These are phyloP conservation scores for Nicotiana paniculata DNA, from an alignment of 257 asterid genomes.

Conservation along the genomic window DNA sequence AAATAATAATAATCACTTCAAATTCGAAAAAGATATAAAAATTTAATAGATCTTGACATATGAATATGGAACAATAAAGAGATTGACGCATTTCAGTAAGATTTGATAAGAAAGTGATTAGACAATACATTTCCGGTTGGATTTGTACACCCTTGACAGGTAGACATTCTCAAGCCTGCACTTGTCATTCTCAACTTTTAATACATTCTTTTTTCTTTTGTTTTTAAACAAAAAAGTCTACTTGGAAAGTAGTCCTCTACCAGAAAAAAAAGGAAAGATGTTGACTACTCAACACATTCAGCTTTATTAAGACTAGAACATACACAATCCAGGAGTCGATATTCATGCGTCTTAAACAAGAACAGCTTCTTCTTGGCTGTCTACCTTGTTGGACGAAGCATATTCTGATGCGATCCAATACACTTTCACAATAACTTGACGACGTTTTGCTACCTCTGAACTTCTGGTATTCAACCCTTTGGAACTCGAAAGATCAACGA, in stretches of 20 bases:
- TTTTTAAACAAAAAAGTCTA: too few species aligned
- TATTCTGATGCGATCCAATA: not conserved
- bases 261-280: not conserved
- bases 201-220: not conserved
- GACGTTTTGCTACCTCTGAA: not conserved
- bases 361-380: not conserved
- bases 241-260: not conserved
- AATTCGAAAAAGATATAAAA: too few species aligned
- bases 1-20: too few species aligned
- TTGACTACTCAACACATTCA: not conserved
- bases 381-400: not conserved
- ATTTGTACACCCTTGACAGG: too few species aligned
- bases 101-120: too few species aligned
- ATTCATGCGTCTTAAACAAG: not conserved
- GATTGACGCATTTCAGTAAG: too few species aligned
- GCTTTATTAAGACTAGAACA: not conserved
- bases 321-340: not conserved
- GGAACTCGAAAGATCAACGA: not conserved
- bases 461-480: not conserved
- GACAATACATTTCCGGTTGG: too few species aligned
- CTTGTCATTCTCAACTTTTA: not conserved
- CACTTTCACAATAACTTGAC: not conserved
- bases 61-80: too few species aligned
- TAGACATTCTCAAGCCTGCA: not conserved
- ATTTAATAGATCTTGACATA: too few species aligned